Conservation (phyloP, 1,284 basidiomycete species). For the Malassezia restricta region DNA sequence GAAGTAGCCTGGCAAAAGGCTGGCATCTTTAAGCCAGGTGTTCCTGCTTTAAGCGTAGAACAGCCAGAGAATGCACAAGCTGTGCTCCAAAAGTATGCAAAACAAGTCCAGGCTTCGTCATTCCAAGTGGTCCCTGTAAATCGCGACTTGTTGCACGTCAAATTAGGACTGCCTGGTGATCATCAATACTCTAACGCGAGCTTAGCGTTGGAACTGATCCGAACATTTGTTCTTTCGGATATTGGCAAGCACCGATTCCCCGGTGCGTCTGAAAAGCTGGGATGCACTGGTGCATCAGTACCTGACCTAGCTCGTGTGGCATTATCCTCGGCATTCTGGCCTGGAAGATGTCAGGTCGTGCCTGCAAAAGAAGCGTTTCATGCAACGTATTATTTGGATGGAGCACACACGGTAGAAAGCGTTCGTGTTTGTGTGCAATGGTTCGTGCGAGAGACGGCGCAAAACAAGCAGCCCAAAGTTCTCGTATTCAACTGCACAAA, state of each 20-base stretch:
- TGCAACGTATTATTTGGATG: slow-evolving; percentile 80
- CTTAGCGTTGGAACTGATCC: slow-evolving; percentile 67
- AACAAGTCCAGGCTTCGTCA: slow-evolving; percentile 47
- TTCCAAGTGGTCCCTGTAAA: slow-evolving; percentile 8
- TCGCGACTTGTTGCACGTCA: slow-evolving; percentile 54
- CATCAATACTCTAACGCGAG: slow-evolving; percentile 85
- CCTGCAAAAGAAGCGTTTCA: slow-evolving; percentile 48
- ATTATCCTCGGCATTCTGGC: slow-evolving; percentile 64
- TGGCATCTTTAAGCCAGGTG: slow-evolving; percentile 85
- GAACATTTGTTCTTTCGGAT: slow-evolving; percentile 56
- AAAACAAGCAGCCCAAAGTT: slow-evolving; percentile 48
- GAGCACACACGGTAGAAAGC: slow-evolving; percentile 88
- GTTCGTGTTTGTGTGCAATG: slow-evolving; percentile 74
- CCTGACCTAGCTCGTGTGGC: slow-evolving; percentile 17
- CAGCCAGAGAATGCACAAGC: slow-evolving; percentile 62
- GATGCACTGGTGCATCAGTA: slow-evolving; percentile 23
- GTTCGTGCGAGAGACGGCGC: slow-evolving; percentile 50
- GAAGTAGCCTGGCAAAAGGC: slow-evolving; percentile 93
- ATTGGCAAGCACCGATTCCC: slow-evolving; percentile 24
- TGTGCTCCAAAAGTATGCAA: slow-evolving; percentile 50
- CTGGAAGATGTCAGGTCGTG: slow-evolving; percentile 87
- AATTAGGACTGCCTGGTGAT: slow-evolving; percentile 64
- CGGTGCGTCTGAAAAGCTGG: slow-evolving; percentile 5
- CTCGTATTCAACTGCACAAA: slow-evolving; percentile 93
- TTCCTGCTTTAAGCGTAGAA: slow-evolving; percentile 71